These are phyloP conservation scores for Venturiaceae sp. DNA, from an alignment of 2,329 filamentous ascomycete genomes.

Conservation along the genomic window DNA sequence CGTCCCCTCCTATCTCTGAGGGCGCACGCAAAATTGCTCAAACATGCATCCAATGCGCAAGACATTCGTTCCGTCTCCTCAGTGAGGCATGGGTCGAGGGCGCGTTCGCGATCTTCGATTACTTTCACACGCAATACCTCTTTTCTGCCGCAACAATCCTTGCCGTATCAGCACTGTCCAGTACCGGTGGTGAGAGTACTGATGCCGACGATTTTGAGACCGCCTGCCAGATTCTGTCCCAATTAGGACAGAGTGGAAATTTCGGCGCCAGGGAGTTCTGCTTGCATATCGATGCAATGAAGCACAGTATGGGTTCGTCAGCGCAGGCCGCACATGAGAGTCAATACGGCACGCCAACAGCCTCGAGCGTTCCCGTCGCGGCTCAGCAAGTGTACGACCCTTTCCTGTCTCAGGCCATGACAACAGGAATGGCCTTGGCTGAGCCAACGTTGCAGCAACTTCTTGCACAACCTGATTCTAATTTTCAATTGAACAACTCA, in stretches of 20 bases:
- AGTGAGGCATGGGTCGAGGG: conserved; percentile 38
- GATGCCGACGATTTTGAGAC: conserved; percentile 32
- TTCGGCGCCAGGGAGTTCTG: conserved; percentile 32
- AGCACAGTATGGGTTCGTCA: conserved; percentile 46
- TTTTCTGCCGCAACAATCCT: conserved; percentile 37
- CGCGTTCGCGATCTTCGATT: conserved; percentile 37
- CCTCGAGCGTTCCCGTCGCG: neutral
- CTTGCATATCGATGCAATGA: conserved; percentile 25
- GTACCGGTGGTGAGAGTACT: conserved; percentile 17
- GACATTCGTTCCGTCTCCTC: conserved; percentile 33
- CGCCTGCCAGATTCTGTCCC: conserved; percentile 27
- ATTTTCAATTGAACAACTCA: neutral
- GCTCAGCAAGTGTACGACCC: neutral
- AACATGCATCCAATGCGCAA: conserved; percentile 35
- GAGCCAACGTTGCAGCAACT: neutral
- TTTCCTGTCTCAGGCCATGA: neutral
- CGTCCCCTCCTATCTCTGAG: conserved; percentile 13
- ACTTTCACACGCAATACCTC: conserved; percentile 37
- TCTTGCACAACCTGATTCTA: neutral
- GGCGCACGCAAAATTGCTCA: conserved; percentile 30
- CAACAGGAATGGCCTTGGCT: neutral
- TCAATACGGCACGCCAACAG: neutral
- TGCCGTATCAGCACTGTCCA: conserved; percentile 31
- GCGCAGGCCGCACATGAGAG: neutral
- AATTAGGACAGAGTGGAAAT: conserved; percentile 31